A percentile compares a stretch with the other conserved stretches of the same genome.
Evolutionary conservation across 2,329 filamentous ascomycete genomes (phyloP).

Genomic region (Aspergillus fructus): DNA sequence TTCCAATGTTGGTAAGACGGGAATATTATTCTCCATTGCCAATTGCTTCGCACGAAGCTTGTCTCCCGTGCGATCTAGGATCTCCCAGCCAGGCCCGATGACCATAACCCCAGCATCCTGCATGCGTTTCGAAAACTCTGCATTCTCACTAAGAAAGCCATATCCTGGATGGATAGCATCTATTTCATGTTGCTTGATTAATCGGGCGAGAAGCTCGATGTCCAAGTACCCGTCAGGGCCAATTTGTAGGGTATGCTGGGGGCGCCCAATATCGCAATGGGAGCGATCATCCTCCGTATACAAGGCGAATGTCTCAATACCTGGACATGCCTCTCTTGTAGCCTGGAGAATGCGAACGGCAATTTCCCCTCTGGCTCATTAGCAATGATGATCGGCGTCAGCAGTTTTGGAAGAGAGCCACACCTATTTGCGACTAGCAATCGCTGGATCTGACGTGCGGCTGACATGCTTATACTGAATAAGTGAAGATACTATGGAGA

Average conservation of each 20-base stretch:
- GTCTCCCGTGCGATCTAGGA: slow-evolving; percentile 56
- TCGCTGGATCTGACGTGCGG: slow-evolving; percentile 43
- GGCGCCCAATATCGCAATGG: slow-evolving; percentile 50
- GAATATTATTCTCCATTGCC: slow-evolving; percentile 53
- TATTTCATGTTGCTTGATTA: slow-evolving; percentile 52
- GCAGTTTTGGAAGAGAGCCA: not conserved
- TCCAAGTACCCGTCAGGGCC: slow-evolving; percentile 55
- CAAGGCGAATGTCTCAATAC: slow-evolving; percentile 55
- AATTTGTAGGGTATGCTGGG: slow-evolving; percentile 53
- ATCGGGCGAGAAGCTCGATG: slow-evolving; percentile 47
- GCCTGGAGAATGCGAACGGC: slow-evolving; percentile 60
- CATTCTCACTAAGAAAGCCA: slow-evolving; percentile 61
- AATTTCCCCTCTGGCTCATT: slow-evolving; percentile 58
- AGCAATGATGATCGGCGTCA: not conserved
- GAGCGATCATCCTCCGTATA: slow-evolving; percentile 57
- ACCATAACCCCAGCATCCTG: slow-evolving; percentile 50
- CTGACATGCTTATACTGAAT: not conserved
- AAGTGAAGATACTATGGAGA: not conserved
- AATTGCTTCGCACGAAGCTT: slow-evolving; percentile 55
- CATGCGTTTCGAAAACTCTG: slow-evolving; percentile 51
- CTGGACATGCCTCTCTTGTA: slow-evolving; percentile 54
- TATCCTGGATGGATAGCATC: slow-evolving; percentile 61
- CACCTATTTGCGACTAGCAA: slow-evolving; percentile 57
- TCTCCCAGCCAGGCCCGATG: slow-evolving; percentile 58
- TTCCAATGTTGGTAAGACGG: slow-evolving; percentile 50